Conservation (phyloP, 2,329 filamentous ascomycete genomes). For the Claviceps pazoutovae region DNA sequence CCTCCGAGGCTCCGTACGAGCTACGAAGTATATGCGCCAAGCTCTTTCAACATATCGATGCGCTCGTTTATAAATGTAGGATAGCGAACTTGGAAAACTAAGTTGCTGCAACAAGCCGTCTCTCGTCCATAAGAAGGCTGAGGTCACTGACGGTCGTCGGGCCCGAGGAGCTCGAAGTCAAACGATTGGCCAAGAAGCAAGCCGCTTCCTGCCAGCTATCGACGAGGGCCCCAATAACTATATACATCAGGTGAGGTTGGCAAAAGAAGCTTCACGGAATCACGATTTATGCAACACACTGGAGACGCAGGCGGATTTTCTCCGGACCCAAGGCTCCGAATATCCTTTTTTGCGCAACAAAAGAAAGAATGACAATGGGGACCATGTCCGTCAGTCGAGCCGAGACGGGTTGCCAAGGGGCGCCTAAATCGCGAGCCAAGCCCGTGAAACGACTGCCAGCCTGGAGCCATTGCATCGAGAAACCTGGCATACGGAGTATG, state of each 20-base stretch:
- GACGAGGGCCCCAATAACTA: conserved; percentile 11
- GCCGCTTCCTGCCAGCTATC: conserved; percentile 24
- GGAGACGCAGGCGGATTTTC: conserved; percentile 17
- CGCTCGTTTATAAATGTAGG: too few relatives aligned
- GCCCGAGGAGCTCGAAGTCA: conserved; percentile 14
- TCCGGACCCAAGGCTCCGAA: conserved; percentile 17
- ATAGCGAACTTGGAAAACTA: too few relatives aligned
- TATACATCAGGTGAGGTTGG: too few relatives aligned
- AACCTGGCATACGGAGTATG: too few relatives aligned
- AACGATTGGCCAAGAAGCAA: conserved; percentile 12
- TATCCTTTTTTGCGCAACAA: conserved; percentile 17
- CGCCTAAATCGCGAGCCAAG: conserved; percentile 8
- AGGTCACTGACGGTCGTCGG: conserved; percentile 1
- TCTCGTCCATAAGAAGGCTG: too few relatives aligned
- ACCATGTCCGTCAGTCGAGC: conserved; percentile 19
- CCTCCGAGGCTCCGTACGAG: too few relatives aligned
- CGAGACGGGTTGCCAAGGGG: conserved; percentile 13
- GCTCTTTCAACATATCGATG: too few relatives aligned
- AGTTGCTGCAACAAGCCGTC: too few relatives aligned
- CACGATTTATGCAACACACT: too few relatives aligned
- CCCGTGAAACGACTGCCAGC: neutral
- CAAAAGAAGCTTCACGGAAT: too few relatives aligned
- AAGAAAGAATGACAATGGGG: conserved; percentile 19
- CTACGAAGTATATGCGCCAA: too few relatives aligned
- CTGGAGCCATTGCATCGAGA: neutral